Base-by-base conservation (phyloP, 495 filamentous ascomycete species). In the Talaromyces proteolyticus region DNA sequence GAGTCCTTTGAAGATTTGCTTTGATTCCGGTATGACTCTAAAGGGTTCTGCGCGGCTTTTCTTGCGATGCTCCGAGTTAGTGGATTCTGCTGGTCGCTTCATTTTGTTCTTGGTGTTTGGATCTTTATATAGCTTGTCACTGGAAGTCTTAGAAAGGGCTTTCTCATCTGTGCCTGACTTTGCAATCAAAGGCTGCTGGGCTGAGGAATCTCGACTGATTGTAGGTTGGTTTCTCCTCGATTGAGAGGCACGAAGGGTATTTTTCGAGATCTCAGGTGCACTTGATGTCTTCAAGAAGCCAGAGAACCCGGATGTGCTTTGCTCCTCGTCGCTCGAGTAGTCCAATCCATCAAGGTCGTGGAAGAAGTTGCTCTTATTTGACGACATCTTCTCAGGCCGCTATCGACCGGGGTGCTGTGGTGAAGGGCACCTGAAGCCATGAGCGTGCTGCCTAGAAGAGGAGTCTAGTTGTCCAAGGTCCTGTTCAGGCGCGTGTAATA, bases 1-100 rank as follows among this genome's bases (percentile, higher is more conserved):
- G 14, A 87, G 60, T 0, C 70, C 77, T 42, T 75, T 80, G 64
- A 94, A 86, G 10, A 91, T 79, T 55, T 81, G 77, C 49, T 80
- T 69, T 4, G 70, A 60, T 49, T 85, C 81, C 2, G 86, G 80
- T 1, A 81, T 67, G 3, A 67, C 42, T 29, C 64, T 74, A 46
- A 61, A 44, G 49, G 59, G 59, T 11, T 57, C 56, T 38, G 49
- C 47, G 7, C 59, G 65, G 46, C 55, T 60, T 44, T 64, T 62
- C 58, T 65, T 67, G 12, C 14, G 40, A 6, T 19, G 39, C 12
- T 34, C 40, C 1, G 21, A 0, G 7, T 22, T 39, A 6, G 22
- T 20, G 1, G 40, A 4, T 6, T 38, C 40, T 43, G 22, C 17
- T 26, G n/a, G 17, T 10, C 29, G 42, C n/a, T 44, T 40, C 26